A percentile compares a stretch with the other conserved stretches of the same genome.
Evolutionary conservation across 805 yeast species (phyloP).

Genomic region (Kluyveromyces lactis): DNA sequence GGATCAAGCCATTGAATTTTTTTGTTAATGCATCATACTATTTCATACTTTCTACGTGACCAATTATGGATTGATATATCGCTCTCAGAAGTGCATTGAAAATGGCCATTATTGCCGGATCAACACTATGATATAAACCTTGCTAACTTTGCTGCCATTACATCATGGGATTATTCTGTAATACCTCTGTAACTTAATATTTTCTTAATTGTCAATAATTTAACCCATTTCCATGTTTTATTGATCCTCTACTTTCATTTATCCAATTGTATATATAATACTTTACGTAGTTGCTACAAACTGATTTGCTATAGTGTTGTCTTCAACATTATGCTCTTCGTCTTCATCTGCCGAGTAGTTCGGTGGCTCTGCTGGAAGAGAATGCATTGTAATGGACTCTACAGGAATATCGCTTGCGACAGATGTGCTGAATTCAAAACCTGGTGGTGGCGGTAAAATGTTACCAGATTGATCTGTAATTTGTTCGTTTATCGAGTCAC

Average conservation of each 20-base stretch:
- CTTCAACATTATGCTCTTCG: constrained; percentile 5
- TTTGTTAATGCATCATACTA: neutral
- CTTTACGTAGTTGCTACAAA: constrained; percentile 3
- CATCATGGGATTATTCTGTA: too few species aligned
- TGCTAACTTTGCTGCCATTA: too few species aligned
- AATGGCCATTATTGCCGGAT: too few species aligned
- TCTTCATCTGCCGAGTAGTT: constrained; percentile 24
- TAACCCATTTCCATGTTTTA: too few species aligned
- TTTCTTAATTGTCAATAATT: too few species aligned
- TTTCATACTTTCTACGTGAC: too few species aligned
- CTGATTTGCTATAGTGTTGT: constrained; percentile 10
- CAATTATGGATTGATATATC: too few species aligned
- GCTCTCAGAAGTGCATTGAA: too few species aligned
- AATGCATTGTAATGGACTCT: constrained; percentile 29
- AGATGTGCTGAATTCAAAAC: constrained; percentile 28
- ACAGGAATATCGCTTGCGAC: constrained; percentile 10
- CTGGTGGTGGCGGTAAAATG: constrained; percentile 31
- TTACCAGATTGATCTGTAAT: constrained; percentile 23
- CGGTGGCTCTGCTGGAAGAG: constrained; percentile 33
- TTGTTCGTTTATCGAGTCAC: constrained; percentile 18
- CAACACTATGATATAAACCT: too few species aligned
- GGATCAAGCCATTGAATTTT: constrained; percentile 1
- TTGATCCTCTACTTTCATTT: neutral
- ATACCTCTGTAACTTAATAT: too few species aligned
- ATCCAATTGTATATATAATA: neutral